phyloP scores from a whole-genome alignment of 2,329 filamentous ascomycete species.

The Pseudopyrenochaeta lycopersici region DNA sequence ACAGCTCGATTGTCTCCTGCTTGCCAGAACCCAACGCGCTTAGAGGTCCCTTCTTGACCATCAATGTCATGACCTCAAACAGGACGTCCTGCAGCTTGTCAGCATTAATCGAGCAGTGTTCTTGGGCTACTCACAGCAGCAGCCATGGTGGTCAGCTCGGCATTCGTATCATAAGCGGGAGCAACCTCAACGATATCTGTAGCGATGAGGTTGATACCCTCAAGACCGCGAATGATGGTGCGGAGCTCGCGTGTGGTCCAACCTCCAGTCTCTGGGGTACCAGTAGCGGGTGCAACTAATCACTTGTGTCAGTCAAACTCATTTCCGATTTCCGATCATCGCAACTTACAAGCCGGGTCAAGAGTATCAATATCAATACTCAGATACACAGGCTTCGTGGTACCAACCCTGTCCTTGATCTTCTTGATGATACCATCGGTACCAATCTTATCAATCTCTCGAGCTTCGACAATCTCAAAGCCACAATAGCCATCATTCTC shows the following conservation, averaged over 20 bases:
- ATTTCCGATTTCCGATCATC: too few species aligned
- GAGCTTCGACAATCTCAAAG: conserved; percentile 81
- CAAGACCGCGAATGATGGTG: conserved; percentile 74
- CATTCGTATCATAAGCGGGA: conserved; percentile 76
- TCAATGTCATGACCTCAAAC: conserved; percentile 82
- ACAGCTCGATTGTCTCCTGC: conserved; percentile 38
- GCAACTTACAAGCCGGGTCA: conserved; percentile 75
- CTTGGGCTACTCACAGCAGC: conserved; percentile 60
- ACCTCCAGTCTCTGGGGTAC: conserved; percentile 78
- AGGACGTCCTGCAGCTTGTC: conserved; percentile 60
- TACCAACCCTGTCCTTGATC: conserved; percentile 78
- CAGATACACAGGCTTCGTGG: conserved; percentile 78
- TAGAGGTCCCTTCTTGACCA: conserved; percentile 80
- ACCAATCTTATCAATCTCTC: conserved; percentile 74
- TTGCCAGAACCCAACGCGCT: conserved; percentile 56
- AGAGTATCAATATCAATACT: conserved; percentile 89
- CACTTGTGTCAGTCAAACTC: conserved; percentile 3
- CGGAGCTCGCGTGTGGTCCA: conserved; percentile 78
- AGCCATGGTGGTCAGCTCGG: conserved; percentile 77
- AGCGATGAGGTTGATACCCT: conserved; percentile 73
- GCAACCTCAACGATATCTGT: conserved; percentile 80
- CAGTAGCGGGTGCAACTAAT: conserved; percentile 74
- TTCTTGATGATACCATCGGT: conserved; percentile 79
- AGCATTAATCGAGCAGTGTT: conserved; percentile 5
- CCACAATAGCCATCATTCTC: conserved; percentile 87